Base-by-base conservation (phyloP, 257 asterid genomes). In the Ilex asprella region DNA sequence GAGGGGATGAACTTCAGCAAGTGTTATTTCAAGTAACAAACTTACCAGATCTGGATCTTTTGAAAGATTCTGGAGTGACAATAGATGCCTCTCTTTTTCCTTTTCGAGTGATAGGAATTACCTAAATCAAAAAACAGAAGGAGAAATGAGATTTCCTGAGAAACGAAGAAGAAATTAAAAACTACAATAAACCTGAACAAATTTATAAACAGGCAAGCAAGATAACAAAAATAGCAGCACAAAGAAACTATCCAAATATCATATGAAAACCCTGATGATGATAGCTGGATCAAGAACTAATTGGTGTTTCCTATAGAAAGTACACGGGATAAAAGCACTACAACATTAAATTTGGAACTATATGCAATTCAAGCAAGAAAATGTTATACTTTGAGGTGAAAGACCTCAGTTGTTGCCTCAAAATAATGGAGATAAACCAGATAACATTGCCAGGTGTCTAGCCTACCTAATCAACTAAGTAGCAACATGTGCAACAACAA, bases 1-100 rank as follows among this genome's bases (percentile, higher is more conserved):
- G 50, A 44, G 50, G 50, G 10, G 16, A 49, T 11, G 14, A 15
- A 12, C 10, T 11, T 7, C 0, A 11, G 16, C 10, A 49, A 4
- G 16, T n/a, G 14, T 49, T 11, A 49, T 11, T 49, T 12, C 10
- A 49, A 49, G 53, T 14, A 67, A 49, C 71, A 57, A 58, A 72
- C 62, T 75, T 67, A 86, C 97, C 97, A 13, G 95, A 82, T 81
- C 87, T 79, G 47, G 95, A 89, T 76, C 86, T 79, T 63, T 50
- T 84, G 43, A 62, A 41, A 61, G 73, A 57, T 64, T 77, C 73
- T 61, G 84, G 90, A 43, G 91, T 79, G 53, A 51, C 73, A 47
- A 55, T 39, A 39, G 65, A 55, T 14, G 31, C 68, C 62, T 51
- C 54, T 46, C 70, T 68, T 65, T 66, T 70, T 62, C 32, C 65